A percentile compares a stretch with the other conserved stretches of the same genome.
Conservation (phyloP, 108 stramenopile genomes). For the Pseudonitzschia delicatissima region DNA sequence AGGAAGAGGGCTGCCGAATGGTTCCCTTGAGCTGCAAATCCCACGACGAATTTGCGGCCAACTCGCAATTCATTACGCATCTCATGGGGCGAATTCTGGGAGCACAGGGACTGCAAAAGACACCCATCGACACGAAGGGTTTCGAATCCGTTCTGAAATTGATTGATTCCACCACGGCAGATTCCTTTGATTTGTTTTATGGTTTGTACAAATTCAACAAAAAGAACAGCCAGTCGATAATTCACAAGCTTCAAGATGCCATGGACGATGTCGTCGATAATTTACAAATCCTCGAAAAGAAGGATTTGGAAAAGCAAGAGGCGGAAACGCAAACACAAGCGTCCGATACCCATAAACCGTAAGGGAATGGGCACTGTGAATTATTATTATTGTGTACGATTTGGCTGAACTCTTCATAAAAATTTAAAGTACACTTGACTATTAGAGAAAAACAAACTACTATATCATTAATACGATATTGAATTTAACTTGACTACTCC, state of each 20-base stretch:
- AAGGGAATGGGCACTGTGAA: conserved; percentile 2
- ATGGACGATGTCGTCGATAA: conserved; percentile 66
- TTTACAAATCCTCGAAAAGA: conserved; percentile 47
- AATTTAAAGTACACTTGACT: too few relatives aligned
- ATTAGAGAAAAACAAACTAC: background rate
- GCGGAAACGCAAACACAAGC: conserved; percentile 6
- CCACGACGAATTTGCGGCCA: conserved; percentile 96
- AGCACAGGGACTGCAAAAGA: conserved; percentile 69
- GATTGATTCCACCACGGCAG: conserved; percentile 91
- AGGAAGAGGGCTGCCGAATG: conserved; percentile 98
- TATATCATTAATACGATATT: background rate
- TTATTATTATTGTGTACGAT: background rate
- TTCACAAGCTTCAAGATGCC: conserved; percentile 48
- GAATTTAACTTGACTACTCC: conserved; percentile 3
- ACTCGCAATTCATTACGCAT: conserved; percentile 98
- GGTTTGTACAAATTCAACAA: conserved; percentile 96
- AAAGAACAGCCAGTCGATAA: conserved; percentile 55
- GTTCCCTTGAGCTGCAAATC: conserved; percentile 93
- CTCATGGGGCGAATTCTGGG: conserved; percentile 97
- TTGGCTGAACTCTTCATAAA: background rate
- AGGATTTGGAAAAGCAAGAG: conserved; percentile 38
- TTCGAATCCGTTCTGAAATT: conserved; percentile 92
- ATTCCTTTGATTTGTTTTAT: conserved; percentile 97
- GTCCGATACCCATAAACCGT: background rate
- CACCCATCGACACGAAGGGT: conserved; percentile 95